These are phyloP conservation scores for Trichophyton equinum DNA, from an alignment of 2,329 filamentous ascomycete species.

Conservation along the genomic window DNA sequence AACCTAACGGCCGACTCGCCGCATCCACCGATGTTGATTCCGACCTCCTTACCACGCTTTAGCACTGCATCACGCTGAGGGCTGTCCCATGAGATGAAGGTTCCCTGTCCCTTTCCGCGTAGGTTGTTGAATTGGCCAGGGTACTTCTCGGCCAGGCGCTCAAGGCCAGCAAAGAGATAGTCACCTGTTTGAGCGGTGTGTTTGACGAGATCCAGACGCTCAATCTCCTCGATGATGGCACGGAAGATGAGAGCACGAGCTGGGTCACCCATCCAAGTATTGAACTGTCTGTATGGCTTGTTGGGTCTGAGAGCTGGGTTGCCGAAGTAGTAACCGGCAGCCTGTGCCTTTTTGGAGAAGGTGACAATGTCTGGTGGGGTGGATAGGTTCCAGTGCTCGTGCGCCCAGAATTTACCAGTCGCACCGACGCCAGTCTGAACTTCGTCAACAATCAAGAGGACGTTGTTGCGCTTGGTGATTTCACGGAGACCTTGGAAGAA, in stretches of 20 bases:
- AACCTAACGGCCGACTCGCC: conserved; percentile 64
- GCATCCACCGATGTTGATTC: conserved; percentile 78
- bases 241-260: conserved; percentile 74
- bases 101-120: conserved; percentile 75
- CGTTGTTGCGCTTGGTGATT: conserved; percentile 52
- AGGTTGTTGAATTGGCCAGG: conserved; percentile 71
- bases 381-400: conserved; percentile 80
- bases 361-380: conserved; percentile 84
- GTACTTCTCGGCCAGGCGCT: conserved; percentile 55
- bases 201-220: conserved; percentile 62
- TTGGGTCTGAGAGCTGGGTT: conserved; percentile 71
- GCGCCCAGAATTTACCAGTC: conserved; percentile 90
- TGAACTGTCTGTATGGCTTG: conserved; percentile 92
- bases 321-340: conserved; percentile 83
- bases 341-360: conserved; percentile 91
- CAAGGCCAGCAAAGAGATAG: conserved; percentile 62
- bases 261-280: conserved; percentile 95
- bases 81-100: conserved; percentile 85
- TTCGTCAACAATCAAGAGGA: conserved; percentile 85
- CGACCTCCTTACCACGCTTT: conserved; percentile 61
- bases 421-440: conserved; percentile 89
- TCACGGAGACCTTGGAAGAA: conserved; percentile 80
- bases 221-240: conserved; percentile 70
- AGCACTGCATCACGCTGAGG: conserved; percentile 69
- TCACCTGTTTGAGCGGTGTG: conserved; percentile 66